phyloP scores from a whole-genome alignment of 202 grass and related monocot species.

The Alloteropsis angusta region DNA sequence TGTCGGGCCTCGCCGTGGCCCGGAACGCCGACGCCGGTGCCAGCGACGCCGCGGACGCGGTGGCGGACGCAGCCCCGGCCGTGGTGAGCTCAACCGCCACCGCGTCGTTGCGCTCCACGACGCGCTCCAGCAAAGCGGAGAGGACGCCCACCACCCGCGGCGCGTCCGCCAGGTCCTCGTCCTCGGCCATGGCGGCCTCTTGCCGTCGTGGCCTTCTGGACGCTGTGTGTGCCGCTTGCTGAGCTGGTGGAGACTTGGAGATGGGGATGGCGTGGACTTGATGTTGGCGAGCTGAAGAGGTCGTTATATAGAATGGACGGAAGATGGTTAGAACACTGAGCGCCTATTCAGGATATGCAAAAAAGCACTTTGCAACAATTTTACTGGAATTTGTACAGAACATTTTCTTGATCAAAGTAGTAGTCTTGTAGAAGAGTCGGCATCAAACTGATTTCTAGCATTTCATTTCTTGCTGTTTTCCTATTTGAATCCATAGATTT shows the following conservation, averaged over 20 bases:
- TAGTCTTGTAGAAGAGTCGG: neutral
- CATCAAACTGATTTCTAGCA: neutral
- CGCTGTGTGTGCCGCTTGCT: neutral
- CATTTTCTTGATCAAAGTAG: neutral
- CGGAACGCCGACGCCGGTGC: constrained; percentile 34
- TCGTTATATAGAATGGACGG: constrained; percentile 17
- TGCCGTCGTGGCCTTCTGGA: neutral
- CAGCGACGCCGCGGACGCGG: neutral
- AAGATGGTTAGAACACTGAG: neutral
- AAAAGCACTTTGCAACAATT: neutral
- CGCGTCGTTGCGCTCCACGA: constrained; percentile 48
- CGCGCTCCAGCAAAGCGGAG: constrained; percentile 40
- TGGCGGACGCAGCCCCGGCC: neutral
- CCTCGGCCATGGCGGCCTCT: constrained; percentile 34
- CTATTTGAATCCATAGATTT: neutral
- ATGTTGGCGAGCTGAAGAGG: neutral
- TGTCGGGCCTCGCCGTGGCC: constrained; percentile 41
- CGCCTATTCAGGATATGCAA: neutral
- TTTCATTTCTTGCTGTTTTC: neutral
- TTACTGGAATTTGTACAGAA: neutral
- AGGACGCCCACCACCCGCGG: constrained; percentile 45
- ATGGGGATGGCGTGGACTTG: neutral
- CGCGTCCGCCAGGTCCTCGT: constrained; percentile 23
- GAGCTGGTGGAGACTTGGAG: constrained; percentile 3
- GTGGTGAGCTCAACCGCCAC: neutral